phyloP scores from a whole-genome alignment of 2,329 filamentous ascomycete species.

The Cadophora gregata region DNA sequence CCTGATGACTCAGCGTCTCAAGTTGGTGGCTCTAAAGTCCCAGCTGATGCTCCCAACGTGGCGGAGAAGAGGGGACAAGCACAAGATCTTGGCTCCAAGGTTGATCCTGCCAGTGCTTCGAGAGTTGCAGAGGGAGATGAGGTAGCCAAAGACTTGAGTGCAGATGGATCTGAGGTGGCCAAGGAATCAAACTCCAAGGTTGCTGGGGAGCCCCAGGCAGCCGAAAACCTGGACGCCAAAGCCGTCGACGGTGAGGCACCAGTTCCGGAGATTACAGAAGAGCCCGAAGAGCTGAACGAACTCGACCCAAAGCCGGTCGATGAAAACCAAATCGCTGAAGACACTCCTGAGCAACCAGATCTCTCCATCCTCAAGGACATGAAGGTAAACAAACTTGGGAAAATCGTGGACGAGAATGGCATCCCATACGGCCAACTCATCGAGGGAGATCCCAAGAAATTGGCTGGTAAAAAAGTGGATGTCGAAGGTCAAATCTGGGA shows the following conservation, averaged over 20 bases:
- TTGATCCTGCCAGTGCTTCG: background rate
- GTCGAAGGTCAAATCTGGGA: constrained; percentile 75
- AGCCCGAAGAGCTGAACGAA: constrained; percentile 11
- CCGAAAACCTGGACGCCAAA: constrained; percentile 4
- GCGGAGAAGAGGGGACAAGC: background rate
- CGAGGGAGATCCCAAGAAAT: constrained; percentile 68
- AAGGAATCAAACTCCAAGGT: background rate
- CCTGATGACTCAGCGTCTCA: constrained; percentile 7
- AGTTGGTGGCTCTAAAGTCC: background rate
- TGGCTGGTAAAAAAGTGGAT: constrained; percentile 68
- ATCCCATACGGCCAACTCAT: constrained; percentile 64
- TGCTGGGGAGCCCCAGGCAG: background rate
- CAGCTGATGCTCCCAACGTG: background rate
- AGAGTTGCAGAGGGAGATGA: background rate
- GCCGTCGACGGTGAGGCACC: background rate
- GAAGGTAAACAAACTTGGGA: constrained; percentile 63
- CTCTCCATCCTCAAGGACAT: constrained; percentile 53
- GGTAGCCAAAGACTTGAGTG: background rate
- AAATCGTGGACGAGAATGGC: constrained; percentile 57
- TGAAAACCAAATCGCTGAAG: constrained; percentile 1
- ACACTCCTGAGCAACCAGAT: constrained; percentile 27
- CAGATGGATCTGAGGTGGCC: background rate
- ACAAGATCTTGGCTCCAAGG: constrained; percentile 10
- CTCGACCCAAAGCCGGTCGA: constrained; percentile 14
- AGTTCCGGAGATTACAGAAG: constrained; percentile 6